Percentiles rank a stretch among this genome's conserved stretches.
These are phyloP conservation scores for Leccinum variicolor DNA, from an alignment of 768 basidiomycete species.

Conservation along the genomic window DNA sequence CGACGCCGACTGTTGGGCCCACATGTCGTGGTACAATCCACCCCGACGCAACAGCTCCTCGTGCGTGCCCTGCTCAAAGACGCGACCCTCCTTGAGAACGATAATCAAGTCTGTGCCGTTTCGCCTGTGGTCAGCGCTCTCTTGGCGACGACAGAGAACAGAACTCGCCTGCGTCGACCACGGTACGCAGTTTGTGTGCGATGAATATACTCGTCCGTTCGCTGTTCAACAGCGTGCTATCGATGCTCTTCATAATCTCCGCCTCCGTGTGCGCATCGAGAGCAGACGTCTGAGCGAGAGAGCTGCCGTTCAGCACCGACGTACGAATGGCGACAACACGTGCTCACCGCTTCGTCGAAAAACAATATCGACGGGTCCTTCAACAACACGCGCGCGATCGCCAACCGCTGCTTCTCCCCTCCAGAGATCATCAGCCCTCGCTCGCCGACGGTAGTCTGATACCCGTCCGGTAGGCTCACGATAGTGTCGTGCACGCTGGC, in stretches of 20 bases:
- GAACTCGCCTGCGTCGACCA: slow-evolving; percentile 79
- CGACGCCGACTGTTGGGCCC: slow-evolving; percentile 66
- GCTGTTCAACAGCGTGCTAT: slow-evolving; percentile 69
- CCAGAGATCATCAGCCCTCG: slow-evolving; percentile 97
- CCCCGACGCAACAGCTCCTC: slow-evolving; percentile 71
- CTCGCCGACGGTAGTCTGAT: slow-evolving; percentile 91
- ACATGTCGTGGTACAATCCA: slow-evolving; percentile 79
- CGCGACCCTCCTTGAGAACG: slow-evolving; percentile 85
- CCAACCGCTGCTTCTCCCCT: slow-evolving; percentile 96
- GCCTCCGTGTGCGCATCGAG: slow-evolving; percentile 93
- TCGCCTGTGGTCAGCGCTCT: not conserved
- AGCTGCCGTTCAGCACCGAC: not conserved
- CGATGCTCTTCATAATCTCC: slow-evolving; percentile 94
- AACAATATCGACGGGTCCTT: slow-evolving; percentile 96
- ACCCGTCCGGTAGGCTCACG: slow-evolving; percentile 77
- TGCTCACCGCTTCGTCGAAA: slow-evolving; percentile 94
- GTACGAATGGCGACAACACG: not conserved
- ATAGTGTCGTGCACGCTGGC: slow-evolving; percentile 88
- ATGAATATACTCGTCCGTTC: slow-evolving; percentile 94
- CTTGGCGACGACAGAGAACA: not conserved
- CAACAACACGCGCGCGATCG: slow-evolving; percentile 86
- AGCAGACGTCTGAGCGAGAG: slow-evolving; percentile 73
- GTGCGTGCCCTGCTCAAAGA: slow-evolving; percentile 93
- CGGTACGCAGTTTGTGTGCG: slow-evolving; percentile 86
- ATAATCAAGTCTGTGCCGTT: slow-evolving; percentile 75